Conservation (phyloP, 1,284 basidiomycete species). For the Schizophyllum amplum region DNA sequence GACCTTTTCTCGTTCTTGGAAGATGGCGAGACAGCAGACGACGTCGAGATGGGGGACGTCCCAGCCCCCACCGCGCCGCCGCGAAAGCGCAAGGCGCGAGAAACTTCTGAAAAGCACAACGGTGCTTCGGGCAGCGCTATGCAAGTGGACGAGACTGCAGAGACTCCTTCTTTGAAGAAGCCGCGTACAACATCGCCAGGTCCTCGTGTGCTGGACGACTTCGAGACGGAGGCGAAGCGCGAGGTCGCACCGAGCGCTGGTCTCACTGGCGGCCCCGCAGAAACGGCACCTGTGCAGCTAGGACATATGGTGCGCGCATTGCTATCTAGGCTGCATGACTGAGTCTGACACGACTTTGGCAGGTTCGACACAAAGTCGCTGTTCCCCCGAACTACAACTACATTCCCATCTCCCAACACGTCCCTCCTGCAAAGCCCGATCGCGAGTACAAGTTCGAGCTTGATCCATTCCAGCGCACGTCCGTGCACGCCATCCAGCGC, state of each 20-base stretch:
- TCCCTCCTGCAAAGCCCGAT: slow-evolving; percentile 87
- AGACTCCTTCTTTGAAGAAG: slow-evolving; percentile 37
- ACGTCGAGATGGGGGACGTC: neutral
- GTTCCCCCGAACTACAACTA: slow-evolving; percentile 92
- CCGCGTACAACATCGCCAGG: slow-evolving; percentile 45
- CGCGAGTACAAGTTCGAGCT: slow-evolving; percentile 93
- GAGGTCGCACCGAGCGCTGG: slow-evolving; percentile 84
- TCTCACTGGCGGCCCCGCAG: slow-evolving; percentile 54
- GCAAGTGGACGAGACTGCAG: slow-evolving; percentile 18
- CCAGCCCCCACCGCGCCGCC: neutral
- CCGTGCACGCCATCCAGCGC: slow-evolving; percentile 91
- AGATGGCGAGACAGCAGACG: neutral
- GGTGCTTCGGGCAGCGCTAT: slow-evolving; percentile 11
- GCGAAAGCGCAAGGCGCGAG: neutral
- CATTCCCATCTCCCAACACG: slow-evolving; percentile 84
- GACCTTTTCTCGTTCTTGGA: slow-evolving; percentile 15
- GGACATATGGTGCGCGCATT: slow-evolving; percentile 69
- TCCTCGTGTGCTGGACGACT: slow-evolving; percentile 81
- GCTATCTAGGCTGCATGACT: slow-evolving; percentile 5
- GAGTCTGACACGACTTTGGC: slow-evolving; percentile 4
- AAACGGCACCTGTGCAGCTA: slow-evolving; percentile 64
- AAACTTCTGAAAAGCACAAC: neutral
- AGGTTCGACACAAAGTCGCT: slow-evolving; percentile 93
- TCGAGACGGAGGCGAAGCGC: slow-evolving; percentile 82
- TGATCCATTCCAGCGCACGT: slow-evolving; percentile 96